phyloP scores from a whole-genome alignment of 768 basidiomycete genomes.

The Russula abietina region DNA sequence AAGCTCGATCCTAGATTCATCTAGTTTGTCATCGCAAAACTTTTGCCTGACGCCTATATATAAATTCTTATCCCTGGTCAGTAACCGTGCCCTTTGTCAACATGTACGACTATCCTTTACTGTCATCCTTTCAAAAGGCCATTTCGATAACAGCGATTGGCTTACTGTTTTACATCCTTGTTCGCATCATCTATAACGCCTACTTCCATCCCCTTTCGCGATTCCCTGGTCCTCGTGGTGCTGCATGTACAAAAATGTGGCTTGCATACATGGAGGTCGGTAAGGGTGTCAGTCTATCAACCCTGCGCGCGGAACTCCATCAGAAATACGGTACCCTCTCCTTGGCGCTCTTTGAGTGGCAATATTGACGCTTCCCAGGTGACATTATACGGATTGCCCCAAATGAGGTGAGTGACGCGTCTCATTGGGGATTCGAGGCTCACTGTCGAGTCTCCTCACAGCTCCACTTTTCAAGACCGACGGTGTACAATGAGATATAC shows the following conservation, averaged over 20 bases:
- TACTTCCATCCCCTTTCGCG: constrained; percentile 17
- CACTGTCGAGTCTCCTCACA: background rate
- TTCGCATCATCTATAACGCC: constrained; percentile 5
- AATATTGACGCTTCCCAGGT: background rate
- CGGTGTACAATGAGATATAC: constrained; percentile 18
- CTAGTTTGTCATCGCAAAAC: too few relatives aligned
- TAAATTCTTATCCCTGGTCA: background rate
- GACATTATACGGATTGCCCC: constrained; percentile 18
- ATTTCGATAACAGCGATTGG: background rate
- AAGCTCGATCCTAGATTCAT: background rate
- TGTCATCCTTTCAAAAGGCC: constrained; percentile 1
- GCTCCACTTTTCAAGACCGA: constrained; percentile 16
- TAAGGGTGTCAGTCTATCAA: constrained; percentile 8
- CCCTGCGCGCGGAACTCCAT: constrained; percentile 13
- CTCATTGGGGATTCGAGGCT: background rate
- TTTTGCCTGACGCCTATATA: background rate
- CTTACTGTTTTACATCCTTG: background rate
- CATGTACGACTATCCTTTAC: background rate
- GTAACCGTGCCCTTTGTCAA: too few relatives aligned
- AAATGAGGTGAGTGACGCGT: constrained; percentile 4
- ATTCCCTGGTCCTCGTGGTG: constrained; percentile 19
- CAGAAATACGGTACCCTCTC: constrained; percentile 8
- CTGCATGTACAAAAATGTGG: constrained; percentile 18
- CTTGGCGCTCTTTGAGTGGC: background rate
- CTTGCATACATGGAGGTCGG: constrained; percentile 18